Base-by-base conservation (phyloP, 768 basidiomycete genomes). In the Trametes sanguinea region DNA sequence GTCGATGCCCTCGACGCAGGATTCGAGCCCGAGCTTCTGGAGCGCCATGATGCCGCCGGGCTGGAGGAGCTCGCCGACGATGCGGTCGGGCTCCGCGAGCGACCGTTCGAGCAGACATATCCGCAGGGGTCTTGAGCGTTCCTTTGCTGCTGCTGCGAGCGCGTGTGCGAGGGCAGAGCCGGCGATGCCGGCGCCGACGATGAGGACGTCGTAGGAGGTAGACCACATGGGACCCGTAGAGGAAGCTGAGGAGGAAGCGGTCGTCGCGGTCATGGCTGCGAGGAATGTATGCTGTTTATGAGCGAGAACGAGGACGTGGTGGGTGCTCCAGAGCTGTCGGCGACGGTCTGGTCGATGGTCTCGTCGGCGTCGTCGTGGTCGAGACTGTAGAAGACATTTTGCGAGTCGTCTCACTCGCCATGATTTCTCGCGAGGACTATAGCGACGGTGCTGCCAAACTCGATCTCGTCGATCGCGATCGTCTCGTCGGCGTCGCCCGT, bases 21-120 rank as follows among this genome's bases (percentile, higher is more conserved):
- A 76, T 51, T 84, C 84, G 66, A 99, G 73, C 0, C 94, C 95
- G n/a, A 99, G 84, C 40, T 83, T 76, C 59, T 83, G 76, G 47
- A 99, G 77, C 0, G 94, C 86, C 11, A 79, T 78, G 27, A 94
- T 86, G 1, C 97, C 97, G 1, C 89, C 95, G 2, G 97, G 97
- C 70, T 99, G 97, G 27, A 99, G 78, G 1, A 98, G 85, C 74
- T 99, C 97, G 29, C 97, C 97, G 37, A 98, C 97, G 66, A 99
- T 98, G 16, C 97, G 84, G 80, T 98, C 94, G 0, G 97, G 97
- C 72, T 94, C 90, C 0, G 89, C 82, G 3, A 98, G 82, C 13
- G 95, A 96, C 10, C 96, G 87, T 75, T 99, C 97, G 58, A 99
- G 79, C 0, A 98, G 77, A 16, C 89, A 89, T 66, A 98, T 87